Percentiles rank a stretch among this genome's conserved stretches.
phyloP scores from a whole-genome alignment of 306 rosid species.

The Argentina anserina region DNA sequence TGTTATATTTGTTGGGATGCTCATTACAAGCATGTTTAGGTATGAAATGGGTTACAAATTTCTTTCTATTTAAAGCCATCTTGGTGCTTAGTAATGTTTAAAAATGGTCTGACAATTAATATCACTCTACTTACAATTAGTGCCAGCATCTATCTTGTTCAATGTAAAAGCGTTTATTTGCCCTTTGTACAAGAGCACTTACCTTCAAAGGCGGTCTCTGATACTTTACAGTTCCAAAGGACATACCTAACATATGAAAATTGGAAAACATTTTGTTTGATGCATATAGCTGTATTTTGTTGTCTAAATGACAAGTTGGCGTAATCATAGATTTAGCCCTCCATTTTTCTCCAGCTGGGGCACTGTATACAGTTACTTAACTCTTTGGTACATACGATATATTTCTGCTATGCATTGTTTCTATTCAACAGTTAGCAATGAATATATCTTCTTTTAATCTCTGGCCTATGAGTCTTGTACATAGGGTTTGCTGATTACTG shows the following conservation, averaged over 20 bases:
- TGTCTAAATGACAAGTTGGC: neutral
- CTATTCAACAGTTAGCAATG: neutral
- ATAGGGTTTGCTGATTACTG: neutral
- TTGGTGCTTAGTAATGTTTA: neutral
- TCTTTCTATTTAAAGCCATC: conserved; percentile 10
- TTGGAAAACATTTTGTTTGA: neutral
- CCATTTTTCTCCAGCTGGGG: neutral
- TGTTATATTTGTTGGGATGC: conserved; percentile 93
- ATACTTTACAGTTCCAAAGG: neutral
- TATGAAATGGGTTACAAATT: conserved; percentile 32
- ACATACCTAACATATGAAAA: neutral
- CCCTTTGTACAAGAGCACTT: neutral
- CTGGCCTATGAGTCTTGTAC: neutral
- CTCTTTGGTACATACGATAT: neutral
- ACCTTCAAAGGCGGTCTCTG: neutral
- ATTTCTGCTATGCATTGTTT: neutral
- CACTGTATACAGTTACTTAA: neutral
- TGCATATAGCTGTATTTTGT: neutral
- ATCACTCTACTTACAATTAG: neutral
- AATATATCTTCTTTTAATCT: neutral
- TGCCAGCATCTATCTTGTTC: neutral
- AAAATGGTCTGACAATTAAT: neutral
- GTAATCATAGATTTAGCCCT: neutral
- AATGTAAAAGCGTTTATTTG: neutral
- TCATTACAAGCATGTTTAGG: conserved; percentile 97